Base-by-base conservation (phyloP, 345 rosid genomes). In the Rubroshorea leprosula region DNA sequence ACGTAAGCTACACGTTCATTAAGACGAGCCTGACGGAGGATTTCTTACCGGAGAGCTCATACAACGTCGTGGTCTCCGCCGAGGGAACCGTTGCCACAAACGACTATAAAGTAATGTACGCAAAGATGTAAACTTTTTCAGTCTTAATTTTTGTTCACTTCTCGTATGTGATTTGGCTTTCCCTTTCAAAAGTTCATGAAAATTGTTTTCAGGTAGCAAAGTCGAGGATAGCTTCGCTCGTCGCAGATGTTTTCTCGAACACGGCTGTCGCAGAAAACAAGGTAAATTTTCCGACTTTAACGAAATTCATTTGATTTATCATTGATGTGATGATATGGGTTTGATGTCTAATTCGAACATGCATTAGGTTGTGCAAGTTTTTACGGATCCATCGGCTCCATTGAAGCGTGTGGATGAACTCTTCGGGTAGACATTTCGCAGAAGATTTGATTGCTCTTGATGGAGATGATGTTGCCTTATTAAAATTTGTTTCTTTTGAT, bases 61-160 rank as follows among this genome's bases (percentile, higher is more conserved):
- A 93, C 50, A 80, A 81, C 61, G 76, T 93, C 10, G 88, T 89
- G 26, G 88, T 93, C 60, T 80, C 87, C 11, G 72, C 83, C 6
- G 99, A 93, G 80, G 79, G 88, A 62, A 81, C 75, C 63, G 41
- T 51, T 56, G 73, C 57, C 61, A 55, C 65, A 53, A 69, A 68
- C 79, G 83, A 83, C 90, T 86, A 80, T 97, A 93, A 93, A 93
- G 99, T 93, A 93, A 89, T 89, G 99, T 86, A 89, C 83, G 87
- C 90, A 38, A 65, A 78, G 72, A 51, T 64, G 65, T 76, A 76
- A 25, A 61, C 68, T 65, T 68, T 66, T 9, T 5, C 15, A 23
- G 9, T 4, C 17, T 7, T 39, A n/a, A n/a, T 16, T 0, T 21
- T 61, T 0, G 41, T 16, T 54, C 61, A 49, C 55, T 58, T 18